These are phyloP conservation scores for Vaccinium myrtillus DNA, from an alignment of 148 eudicot genomes.

Conservation along the genomic window DNA sequence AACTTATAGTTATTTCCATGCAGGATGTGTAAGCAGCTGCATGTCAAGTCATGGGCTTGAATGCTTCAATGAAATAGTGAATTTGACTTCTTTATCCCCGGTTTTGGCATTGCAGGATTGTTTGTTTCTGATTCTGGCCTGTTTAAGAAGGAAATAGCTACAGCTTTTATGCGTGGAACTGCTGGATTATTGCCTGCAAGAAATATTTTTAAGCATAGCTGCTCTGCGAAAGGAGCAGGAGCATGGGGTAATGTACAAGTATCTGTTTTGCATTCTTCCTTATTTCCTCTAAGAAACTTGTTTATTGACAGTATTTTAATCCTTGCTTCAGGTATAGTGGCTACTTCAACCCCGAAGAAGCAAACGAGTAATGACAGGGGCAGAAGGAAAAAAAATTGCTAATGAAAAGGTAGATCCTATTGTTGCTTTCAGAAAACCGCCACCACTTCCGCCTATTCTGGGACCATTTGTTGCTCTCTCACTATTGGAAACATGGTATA, in stretches of 20 bases:
- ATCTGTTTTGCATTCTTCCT: background rate
- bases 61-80: background rate
- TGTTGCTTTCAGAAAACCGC: conserved; percentile 74
- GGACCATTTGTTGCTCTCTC: conserved; percentile 52
- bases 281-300: background rate
- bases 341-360: conserved; percentile 42
- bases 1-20: background rate
- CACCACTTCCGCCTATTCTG: conserved; percentile 55
- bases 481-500: conserved; percentile 45
- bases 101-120: background rate
- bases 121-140: background rate
- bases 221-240: conserved; percentile 14
- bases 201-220: conserved; percentile 26
- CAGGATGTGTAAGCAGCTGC: background rate
- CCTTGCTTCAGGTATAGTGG: conserved; percentile 25
- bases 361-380: conserved; percentile 32
- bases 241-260: conserved; percentile 40
- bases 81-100: background rate
- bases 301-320: background rate
- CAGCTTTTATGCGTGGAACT: conserved; percentile 29
- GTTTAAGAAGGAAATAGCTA: background rate
- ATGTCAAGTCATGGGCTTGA: background rate
- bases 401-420: conserved; percentile 51
- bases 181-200: conserved; percentile 20
- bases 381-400: conserved; percentile 16